Conservation (phyloP, 1,284 basidiomycete genomes). For the Ceraceosorus bombacis region DNA sequence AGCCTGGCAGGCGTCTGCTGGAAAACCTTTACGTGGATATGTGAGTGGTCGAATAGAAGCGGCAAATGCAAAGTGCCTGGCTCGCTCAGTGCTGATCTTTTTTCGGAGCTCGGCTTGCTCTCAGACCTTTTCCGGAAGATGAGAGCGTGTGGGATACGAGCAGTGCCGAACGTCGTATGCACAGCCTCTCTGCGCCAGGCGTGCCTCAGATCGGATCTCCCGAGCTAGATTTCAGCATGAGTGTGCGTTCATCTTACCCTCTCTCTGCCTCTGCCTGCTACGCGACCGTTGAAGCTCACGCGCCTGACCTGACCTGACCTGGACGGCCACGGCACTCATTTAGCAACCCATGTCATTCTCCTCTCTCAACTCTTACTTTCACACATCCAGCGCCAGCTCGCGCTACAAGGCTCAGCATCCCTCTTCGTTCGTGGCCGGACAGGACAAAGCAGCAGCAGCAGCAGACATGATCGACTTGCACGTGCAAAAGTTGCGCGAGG, state of each 20-base stretch:
- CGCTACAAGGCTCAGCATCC: slow-evolving; percentile 7
- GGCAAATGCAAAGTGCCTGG: too few species aligned
- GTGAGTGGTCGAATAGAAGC: neutral
- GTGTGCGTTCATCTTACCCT: neutral
- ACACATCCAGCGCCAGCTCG: slow-evolving; percentile 1
- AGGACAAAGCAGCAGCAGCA: slow-evolving; percentile 1
- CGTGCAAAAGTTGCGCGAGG: slow-evolving; percentile 3
- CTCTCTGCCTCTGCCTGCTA: neutral
- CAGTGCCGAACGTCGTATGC: slow-evolving; percentile 7
- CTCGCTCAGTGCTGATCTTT: too few species aligned
- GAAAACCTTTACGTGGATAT: slow-evolving; percentile 6
- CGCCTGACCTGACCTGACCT: neutral
- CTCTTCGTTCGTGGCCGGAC: too few species aligned
- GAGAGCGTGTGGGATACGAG: slow-evolving; percentile 8
- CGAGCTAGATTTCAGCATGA: slow-evolving; percentile 8
- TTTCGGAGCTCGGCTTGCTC: too few species aligned
- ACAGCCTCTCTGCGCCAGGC: slow-evolving; percentile 6
- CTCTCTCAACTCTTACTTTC: slow-evolving; percentile 9
- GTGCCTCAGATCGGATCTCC: slow-evolving; percentile 4
- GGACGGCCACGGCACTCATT: neutral
- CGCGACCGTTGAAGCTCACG: neutral
- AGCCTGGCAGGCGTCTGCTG: slow-evolving; percentile 8
- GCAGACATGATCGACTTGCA: slow-evolving; percentile 7
- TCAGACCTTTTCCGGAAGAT: slow-evolving; percentile 3
- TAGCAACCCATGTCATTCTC: slow-evolving; percentile 7